These are phyloP conservation scores for Lenwebbia sp. DNA, from an alignment of 345 rosid genomes.

Conservation along the genomic window DNA sequence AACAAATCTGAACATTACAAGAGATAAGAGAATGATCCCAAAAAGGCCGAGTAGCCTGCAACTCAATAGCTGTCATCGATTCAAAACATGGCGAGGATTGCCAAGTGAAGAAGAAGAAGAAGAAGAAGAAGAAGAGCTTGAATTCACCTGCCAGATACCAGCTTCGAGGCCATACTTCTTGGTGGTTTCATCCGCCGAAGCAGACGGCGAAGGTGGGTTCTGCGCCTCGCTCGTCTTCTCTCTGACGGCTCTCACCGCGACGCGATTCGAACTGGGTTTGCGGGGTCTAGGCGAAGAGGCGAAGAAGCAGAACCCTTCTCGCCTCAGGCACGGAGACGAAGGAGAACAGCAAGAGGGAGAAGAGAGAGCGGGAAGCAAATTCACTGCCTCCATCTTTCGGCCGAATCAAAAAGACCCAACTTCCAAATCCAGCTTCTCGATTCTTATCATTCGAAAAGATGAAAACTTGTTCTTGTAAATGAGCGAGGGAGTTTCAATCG, in stretches of 20 bases:
- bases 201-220: conserved; percentile 24
- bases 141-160: conserved; percentile 81
- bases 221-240: conserved; percentile 41
- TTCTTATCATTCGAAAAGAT: background rate
- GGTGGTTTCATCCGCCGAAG: conserved; percentile 61
- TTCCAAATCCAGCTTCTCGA: background rate
- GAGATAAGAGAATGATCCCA: background rate
- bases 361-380: background rate
- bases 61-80: background rate
- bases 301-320: conserved; percentile 5
- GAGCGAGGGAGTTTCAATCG: background rate
- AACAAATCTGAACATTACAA: background rate
- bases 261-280: conserved; percentile 14
- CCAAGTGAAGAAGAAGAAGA: background rate
- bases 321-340: conserved; percentile 11
- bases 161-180: conserved; percentile 87
- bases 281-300: conserved; percentile 8
- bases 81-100: background rate
- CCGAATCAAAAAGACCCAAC: background rate
- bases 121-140: background rate
- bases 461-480: background rate
- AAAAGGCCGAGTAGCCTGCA: background rate
- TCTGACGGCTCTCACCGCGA: conserved; percentile 44
- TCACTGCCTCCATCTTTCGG: background rate
- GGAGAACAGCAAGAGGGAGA: conserved; percentile 1